Percentiles rank a stretch among this genome's conserved stretches.
Evolutionary conservation across 2,329 filamentous ascomycete genomes (phyloP).

Genomic region (Emmonsia crescens): DNA sequence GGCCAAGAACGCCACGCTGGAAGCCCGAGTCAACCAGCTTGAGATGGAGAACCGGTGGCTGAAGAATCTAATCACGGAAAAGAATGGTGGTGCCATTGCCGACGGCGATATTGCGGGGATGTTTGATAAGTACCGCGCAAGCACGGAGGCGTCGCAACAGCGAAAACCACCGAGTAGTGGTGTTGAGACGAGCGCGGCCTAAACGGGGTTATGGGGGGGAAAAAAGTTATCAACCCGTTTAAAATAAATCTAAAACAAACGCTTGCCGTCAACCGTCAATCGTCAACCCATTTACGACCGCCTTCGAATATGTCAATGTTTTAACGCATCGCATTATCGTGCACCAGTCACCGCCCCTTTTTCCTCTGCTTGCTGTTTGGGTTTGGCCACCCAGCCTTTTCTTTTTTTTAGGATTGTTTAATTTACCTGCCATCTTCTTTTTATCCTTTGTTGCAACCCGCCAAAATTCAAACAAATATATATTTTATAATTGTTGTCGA

Average conservation of each 20-base stretch:
- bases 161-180: neutral
- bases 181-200: neutral
- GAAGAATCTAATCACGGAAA: conserved; percentile 69
- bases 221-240: neutral
- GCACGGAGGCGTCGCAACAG: conserved; percentile 4
- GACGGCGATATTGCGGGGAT: conserved; percentile 32
- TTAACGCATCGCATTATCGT: neutral
- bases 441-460: too few relatives aligned
- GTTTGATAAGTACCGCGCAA: conserved; percentile 32
- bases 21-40: conserved; percentile 63
- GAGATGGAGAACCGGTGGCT: conserved; percentile 76
- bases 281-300: neutral
- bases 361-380: too few relatives aligned
- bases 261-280: too few relatives aligned
- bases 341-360: too few relatives aligned
- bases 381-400: too few relatives aligned
- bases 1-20: conserved; percentile 64
- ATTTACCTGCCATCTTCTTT: too few relatives aligned
- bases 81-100: conserved; percentile 48
- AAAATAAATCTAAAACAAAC: too few relatives aligned
- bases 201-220: too few relatives aligned
- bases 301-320: neutral
- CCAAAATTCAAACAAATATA: too few relatives aligned
- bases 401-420: too few relatives aligned
- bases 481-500: too few relatives aligned